Evolutionary conservation across 2,329 filamentous ascomycete species (phyloP).

Genomic region (Monilinia polystroma): DNA sequence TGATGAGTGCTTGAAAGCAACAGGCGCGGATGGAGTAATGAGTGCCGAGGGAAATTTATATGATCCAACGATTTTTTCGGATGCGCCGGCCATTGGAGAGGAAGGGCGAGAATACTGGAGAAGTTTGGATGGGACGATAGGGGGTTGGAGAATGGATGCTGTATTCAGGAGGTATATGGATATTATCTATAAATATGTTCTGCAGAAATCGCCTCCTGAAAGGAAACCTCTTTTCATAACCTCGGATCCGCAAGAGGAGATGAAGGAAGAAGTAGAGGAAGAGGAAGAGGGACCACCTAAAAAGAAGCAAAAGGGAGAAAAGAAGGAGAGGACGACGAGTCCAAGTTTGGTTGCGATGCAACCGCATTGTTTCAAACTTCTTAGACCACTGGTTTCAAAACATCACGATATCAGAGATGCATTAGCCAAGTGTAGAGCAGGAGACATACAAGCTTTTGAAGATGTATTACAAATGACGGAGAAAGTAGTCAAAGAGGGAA

Average conservation of each 20-base stretch:
- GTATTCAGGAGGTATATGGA: slow-evolving; percentile 86
- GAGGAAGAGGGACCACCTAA: slow-evolving; percentile 38
- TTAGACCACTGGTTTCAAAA: slow-evolving; percentile 74
- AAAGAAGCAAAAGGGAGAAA: slow-evolving; percentile 45
- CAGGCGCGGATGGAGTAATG: slow-evolving; percentile 92
- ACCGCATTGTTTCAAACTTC: slow-evolving; percentile 87
- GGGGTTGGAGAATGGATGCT: slow-evolving; percentile 86
- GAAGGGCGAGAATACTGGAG: slow-evolving; percentile 85
- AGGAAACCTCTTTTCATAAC: slow-evolving; percentile 74
- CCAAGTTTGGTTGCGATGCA: slow-evolving; percentile 80
- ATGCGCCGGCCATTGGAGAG: slow-evolving; percentile 59
- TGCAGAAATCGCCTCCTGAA: slow-evolving; percentile 62
- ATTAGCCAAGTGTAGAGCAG: slow-evolving; percentile 66
- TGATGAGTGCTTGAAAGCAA: slow-evolving; percentile 72
- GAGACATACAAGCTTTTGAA: slow-evolving; percentile 76
- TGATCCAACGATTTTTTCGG: slow-evolving; percentile 82
- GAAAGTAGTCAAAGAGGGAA: slow-evolving; percentile 66
- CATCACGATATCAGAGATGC: slow-evolving; percentile 84
- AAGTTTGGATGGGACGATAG: slow-evolving; percentile 66
- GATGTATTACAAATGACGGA: slow-evolving; percentile 74
- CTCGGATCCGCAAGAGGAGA: slow-evolving; percentile 42
- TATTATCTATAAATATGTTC: slow-evolving; percentile 77
- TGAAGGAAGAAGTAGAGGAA: slow-evolving; percentile 46
- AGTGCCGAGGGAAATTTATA: slow-evolving; percentile 93
- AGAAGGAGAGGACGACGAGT: slow-evolving; percentile 42